Percentiles rank a stretch among this genome's conserved stretches.
Evolutionary conservation across 2,329 filamentous ascomycete species (phyloP).

Genomic region (Aspergillus sp.): DNA sequence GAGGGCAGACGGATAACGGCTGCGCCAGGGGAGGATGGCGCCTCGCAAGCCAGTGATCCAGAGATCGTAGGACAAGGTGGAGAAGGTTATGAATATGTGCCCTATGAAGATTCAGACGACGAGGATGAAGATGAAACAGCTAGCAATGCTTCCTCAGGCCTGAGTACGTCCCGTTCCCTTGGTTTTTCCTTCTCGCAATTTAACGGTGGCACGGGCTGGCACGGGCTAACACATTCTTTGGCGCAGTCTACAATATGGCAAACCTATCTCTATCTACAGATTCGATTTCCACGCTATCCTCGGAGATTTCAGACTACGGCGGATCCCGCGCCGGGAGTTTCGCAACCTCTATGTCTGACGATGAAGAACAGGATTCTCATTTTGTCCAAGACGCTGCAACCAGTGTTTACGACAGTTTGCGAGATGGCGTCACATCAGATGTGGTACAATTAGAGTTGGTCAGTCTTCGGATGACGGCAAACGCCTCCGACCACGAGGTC

Average conservation of each 20-base stretch:
- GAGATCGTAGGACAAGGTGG: conserved; percentile 59
- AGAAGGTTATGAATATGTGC: conserved; percentile 64
- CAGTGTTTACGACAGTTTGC: conserved; percentile 82
- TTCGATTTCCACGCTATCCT: conserved; percentile 66
- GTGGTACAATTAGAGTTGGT: conserved; percentile 94
- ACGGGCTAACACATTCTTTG: neutral
- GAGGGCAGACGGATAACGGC: conserved; percentile 45
- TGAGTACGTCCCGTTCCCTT: conserved; percentile 29
- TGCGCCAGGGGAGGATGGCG: conserved; percentile 45
- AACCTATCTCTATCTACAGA: conserved; percentile 47
- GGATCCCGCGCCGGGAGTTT: conserved; percentile 69
- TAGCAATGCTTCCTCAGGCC: conserved; percentile 53
- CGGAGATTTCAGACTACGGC: conserved; percentile 48
- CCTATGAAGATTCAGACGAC: conserved; percentile 58
- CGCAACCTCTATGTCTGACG: conserved; percentile 69
- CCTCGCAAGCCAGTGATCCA: conserved; percentile 47
- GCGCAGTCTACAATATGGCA: conserved; percentile 52
- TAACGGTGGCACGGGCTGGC: neutral
- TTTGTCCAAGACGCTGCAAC: conserved; percentile 88
- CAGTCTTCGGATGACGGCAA: conserved; percentile 84
- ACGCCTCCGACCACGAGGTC: conserved; percentile 86
- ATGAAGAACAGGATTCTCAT: conserved; percentile 57
- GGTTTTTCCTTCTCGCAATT: neutral
- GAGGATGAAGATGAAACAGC: conserved; percentile 66
- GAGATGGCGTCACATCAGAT: conserved; percentile 68